These are phyloP conservation scores for Niveomyces coronatus DNA, from an alignment of 2,329 filamentous ascomycete genomes.

Conservation along the genomic window DNA sequence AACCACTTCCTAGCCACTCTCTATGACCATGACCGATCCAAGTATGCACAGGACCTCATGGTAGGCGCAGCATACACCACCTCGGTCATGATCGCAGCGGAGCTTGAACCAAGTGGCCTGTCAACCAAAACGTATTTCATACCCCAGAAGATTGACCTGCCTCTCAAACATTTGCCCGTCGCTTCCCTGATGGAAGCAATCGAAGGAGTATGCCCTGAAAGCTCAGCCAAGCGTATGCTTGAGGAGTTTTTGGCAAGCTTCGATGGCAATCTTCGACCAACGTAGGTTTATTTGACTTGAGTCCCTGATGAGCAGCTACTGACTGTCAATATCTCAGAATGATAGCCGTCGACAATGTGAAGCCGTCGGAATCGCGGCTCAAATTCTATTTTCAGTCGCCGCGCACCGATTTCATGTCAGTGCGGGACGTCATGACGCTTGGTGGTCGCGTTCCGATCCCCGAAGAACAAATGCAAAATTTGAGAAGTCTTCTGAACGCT, in stretches of 20 bases:
- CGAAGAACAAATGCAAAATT: conserved; percentile 2
- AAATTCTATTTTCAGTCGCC: conserved; percentile 8
- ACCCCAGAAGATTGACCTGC: background rate
- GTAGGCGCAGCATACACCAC: background rate
- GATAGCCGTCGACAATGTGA: conserved; percentile 5
- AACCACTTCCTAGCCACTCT: background rate
- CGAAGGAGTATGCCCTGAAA: background rate
- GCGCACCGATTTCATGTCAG: conserved; percentile 4
- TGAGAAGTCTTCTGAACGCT: conserved; percentile 18
- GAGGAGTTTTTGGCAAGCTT: no score
- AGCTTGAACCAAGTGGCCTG: background rate
- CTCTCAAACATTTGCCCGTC: background rate
- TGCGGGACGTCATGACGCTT: conserved; percentile 6
- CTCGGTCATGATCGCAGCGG: background rate
- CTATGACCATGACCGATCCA: background rate
- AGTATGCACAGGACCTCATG: background rate
- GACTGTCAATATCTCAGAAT: background rate
- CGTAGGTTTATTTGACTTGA: no score
- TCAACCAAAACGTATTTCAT: conserved; percentile 4
- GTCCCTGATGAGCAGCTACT: no score
- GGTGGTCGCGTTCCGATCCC: conserved; percentile 2
- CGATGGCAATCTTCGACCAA: no score
- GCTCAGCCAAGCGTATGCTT: no score
- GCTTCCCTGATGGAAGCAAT: background rate
- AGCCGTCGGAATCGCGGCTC: conserved; percentile 7